Percentiles rank a stretch among this genome's conserved stretches.
Evolutionary conservation across 2,329 filamentous ascomycete genomes (phyloP).

Genomic region (Trichoderma citrinoviride): DNA sequence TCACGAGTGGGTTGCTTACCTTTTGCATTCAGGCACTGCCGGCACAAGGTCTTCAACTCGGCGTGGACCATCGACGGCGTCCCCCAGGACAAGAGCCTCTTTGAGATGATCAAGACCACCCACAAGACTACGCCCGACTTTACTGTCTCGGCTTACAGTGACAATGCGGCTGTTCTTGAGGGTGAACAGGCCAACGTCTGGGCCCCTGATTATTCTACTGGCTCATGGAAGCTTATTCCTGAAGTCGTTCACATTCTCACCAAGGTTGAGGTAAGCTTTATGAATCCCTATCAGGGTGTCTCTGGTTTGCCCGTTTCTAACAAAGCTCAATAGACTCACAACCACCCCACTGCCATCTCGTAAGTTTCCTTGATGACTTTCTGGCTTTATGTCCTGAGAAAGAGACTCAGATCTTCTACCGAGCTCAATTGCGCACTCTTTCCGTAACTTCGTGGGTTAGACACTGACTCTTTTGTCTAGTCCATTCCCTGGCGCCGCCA

Average conservation of each 20-base stretch:
- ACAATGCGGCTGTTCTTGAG: constrained; percentile 86
- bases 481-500: constrained; percentile 87
- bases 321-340: constrained; percentile 63
- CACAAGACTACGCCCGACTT: constrained; percentile 77
- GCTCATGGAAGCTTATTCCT: constrained; percentile 82
- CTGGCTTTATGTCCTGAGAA: neutral
- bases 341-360: constrained; percentile 94
- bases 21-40: constrained; percentile 56
- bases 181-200: constrained; percentile 56
- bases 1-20: constrained; percentile 13
- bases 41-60: constrained; percentile 90
- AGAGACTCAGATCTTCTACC: neutral
- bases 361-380: constrained; percentile 19
- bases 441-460: too few species aligned
- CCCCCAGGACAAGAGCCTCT: constrained; percentile 75
- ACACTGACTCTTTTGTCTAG: constrained; percentile 16
- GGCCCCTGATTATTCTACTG: constrained; percentile 82
- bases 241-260: constrained; percentile 83
- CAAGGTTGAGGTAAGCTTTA: constrained; percentile 68
- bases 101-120: constrained; percentile 95
- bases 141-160: constrained; percentile 94
- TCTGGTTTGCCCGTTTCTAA: neutral
- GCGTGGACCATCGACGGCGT: constrained; percentile 92
- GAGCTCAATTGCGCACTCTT: too few species aligned
- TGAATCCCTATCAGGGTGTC: neutral